phyloP scores from a whole-genome alignment of 2,329 filamentous ascomycete species.

The Cucurbitaria berberidis region DNA sequence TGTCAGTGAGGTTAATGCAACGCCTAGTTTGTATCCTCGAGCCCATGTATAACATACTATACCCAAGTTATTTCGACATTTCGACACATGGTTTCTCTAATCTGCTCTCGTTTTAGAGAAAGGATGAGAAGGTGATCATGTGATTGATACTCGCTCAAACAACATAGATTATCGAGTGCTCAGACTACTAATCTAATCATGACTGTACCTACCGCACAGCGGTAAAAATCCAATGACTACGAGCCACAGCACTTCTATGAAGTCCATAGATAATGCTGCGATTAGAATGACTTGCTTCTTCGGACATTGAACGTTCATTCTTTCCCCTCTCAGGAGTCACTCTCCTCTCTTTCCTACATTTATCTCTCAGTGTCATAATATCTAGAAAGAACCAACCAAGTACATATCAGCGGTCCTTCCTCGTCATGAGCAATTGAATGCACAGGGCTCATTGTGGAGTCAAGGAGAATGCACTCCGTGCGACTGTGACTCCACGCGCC shows the following conservation, averaged over 20 bases:
- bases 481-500: slow-evolving; percentile 12
- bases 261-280: neutral
- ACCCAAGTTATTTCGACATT: neutral
- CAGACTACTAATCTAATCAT: neutral
- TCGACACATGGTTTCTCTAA: neutral
- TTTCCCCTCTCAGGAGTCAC: neutral
- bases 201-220: neutral
- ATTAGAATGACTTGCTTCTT: neutral
- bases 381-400: neutral
- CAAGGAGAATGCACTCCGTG: neutral
- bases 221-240: neutral
- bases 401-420: neutral
- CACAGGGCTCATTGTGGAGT: neutral
- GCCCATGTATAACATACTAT: neutral
- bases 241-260: neutral
- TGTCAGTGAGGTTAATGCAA: neutral
- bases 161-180: neutral
- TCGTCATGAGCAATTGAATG: neutral
- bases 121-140: neutral
- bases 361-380: neutral
- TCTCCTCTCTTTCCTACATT: neutral
- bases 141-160: neutral
- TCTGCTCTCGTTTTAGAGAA: neutral
- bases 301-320: neutral
- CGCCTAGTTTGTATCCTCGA: neutral